Conservation (phyloP, 176 grass and related monocot species). For the Oryza meyeriana region DNA sequence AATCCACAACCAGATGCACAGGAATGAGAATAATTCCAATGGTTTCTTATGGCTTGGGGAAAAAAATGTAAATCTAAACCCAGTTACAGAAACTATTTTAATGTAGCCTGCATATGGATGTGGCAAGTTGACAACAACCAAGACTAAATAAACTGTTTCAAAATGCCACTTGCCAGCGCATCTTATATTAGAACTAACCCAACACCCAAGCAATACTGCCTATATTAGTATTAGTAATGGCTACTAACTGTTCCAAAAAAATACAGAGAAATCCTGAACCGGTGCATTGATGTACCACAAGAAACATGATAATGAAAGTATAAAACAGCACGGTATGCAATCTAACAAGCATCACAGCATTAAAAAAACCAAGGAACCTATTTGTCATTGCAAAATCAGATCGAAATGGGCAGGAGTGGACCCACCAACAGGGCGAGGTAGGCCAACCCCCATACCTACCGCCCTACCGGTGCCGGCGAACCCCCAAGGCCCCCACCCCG, state of each 20-base stretch:
- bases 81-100: neutral
- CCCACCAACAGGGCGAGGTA: neutral
- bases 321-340: neutral
- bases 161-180: neutral
- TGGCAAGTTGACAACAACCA: neutral
- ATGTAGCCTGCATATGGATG: neutral
- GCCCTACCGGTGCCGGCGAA: too few relatives aligned
- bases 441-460: neutral
- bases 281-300: neutral
- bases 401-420: neutral
- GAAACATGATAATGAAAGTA: neutral
- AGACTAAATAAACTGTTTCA: neutral
- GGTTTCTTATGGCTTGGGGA: neutral
- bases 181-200: constrained; percentile 23
- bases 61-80: constrained; percentile 3
- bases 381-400: neutral
- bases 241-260: neutral
- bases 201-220: constrained; percentile 26
- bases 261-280: neutral
- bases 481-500: too few relatives aligned
- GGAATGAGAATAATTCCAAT: neutral
- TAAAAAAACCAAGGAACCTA: neutral
- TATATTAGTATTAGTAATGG: neutral
- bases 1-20: neutral
- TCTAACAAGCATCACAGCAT: neutral